Evolutionary conservation across 2,329 filamentous ascomycete species (phyloP), one percentile per base, ranked within the genome.

Genomic region (Dothistroma septosporum): DNA sequence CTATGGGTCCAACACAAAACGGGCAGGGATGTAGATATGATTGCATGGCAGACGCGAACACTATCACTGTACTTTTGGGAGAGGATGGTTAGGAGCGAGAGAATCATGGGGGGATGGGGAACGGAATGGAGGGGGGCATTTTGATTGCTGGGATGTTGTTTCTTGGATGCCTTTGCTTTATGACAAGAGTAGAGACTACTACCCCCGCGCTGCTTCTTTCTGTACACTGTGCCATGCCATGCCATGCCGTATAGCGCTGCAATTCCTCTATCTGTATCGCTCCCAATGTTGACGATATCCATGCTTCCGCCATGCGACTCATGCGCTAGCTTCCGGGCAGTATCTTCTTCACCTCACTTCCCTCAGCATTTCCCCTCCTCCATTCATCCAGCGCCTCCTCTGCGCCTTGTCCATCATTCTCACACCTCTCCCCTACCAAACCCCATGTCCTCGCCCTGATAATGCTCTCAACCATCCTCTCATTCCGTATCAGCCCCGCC

Each of bases 371-470:
- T n/a, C 37, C 47, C 3, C 58, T 79, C 66, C 81, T 78, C 89
- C 90, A 92, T 41, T 75, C 76, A 64, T 83, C 81, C 52, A 91
- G 72, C 1, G 86, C 87, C 61, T 83, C 80, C 70, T 92, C 86
- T 21, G 66, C 70, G 82, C 87, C 91, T 16, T 78, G 81, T 1
- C 78, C 79, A 44, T 79, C 77, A 53, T 82, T 83, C 8, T 76
- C 84, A 73, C 94, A 97, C 67, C 91, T 82, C 70, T 92, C 89
- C 46, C 82, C 83, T 2, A 97, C 82, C 28, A 95, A 74, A 0
- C 82, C 81, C 93, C 94, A 97, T 0, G 90, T 95, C 73, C 92
- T 84, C 55, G 84, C 82, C 65, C 94, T 83, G 55, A 99, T 85
- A 58, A 95, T 94, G 59, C 80, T 82, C 77, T 95, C 91, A 16